Base-by-base conservation (phyloP, 352 stramenopile species). In the Thalassiosira pacifica region DNA sequence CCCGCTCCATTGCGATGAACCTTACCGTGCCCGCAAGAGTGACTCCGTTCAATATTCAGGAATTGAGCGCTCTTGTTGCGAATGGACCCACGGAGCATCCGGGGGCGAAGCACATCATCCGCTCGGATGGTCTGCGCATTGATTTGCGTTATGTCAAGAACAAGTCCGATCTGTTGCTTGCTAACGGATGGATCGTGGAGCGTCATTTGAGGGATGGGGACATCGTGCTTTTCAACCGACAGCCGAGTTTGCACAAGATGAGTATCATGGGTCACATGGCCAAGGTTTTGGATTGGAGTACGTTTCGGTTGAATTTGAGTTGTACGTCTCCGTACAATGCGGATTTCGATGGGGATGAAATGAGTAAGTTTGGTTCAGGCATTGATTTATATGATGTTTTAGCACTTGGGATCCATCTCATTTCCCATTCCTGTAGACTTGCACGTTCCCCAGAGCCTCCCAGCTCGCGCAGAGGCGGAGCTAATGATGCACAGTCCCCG, bases 271-370 rank as follows among this genome's bases (percentile, higher is more conserved):
- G 97, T 27, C 98, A 99, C 88, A 95, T 97, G 40, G 98, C 98
- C 26, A 99, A 99, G 88, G 97, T 99, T 52, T 96, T 99, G 74
- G 97, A 99, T 93, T 99, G 97, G 97, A 99, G 96, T 57, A 99
- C 98, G 24, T 99, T 99, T 93, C 97, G 98, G 86, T 91, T 99
- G 59, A 99, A 99, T 88, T 91, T 99, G 68, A 98, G 96, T 53
- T 96, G 94, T 82, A 99, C 98, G 4, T 97, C 97, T 24, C 98
- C 98, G 32, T 99, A 99, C 93, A 99, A 99, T 89, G 98, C 98
- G 76, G 98, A 99, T 96, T 99, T 99, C 85, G 98, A 99, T 95
- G 98, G 98, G 64, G 98, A 99, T 87, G 98, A 99, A 91, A 99
- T 99, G 98, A 99, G 99, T 42, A 42, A 42, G 34, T 42, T 42